A percentile compares a stretch with the other conserved stretches of the same genome.
These are phyloP conservation scores for Citrus mangshanensis DNA, from an alignment of 345 rosid species.

Conservation along the genomic window DNA sequence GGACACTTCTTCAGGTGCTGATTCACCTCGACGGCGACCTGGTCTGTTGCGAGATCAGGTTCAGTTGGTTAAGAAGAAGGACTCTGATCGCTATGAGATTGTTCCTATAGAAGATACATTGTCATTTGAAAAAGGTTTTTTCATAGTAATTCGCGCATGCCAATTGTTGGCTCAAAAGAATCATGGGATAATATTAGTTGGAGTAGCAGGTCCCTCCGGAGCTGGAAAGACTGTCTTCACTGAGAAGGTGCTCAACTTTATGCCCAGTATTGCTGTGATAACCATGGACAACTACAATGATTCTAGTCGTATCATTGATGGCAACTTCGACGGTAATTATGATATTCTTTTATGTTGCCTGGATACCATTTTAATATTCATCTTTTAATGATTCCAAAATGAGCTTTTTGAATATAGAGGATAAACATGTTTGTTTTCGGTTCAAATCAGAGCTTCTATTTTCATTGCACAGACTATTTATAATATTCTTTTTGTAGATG, in stretches of 20 bases:
- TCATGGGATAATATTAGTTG: slow-evolving; percentile 83
- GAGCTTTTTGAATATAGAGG: background rate
- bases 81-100: slow-evolving; percentile 77
- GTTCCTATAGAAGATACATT: slow-evolving; percentile 68
- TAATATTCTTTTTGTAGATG: background rate
- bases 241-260: slow-evolving; percentile 81
- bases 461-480: background rate
- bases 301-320: slow-evolving; percentile 81
- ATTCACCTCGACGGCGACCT: slow-evolving; percentile 76
- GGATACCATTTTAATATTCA: background rate
- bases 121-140: slow-evolving; percentile 95
- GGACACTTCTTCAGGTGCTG: slow-evolving; percentile 43
- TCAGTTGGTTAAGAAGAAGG: slow-evolving; percentile 68
- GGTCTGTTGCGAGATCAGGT: slow-evolving; percentile 90
- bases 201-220: slow-evolving; percentile 98
- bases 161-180: slow-evolving; percentile 88
- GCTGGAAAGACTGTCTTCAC: slow-evolving; percentile 98
- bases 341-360: slow-evolving; percentile 1
- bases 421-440: background rate
- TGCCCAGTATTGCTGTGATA: slow-evolving; percentile 94
- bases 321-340: slow-evolving; percentile 89
- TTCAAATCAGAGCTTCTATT: background rate
- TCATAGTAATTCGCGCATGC: slow-evolving; percentile 85
- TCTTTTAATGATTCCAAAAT: background rate
- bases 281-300: slow-evolving; percentile 96